These are phyloP conservation scores for Begonia masoniana DNA, from an alignment of 306 rosid species.

Conservation along the genomic window DNA sequence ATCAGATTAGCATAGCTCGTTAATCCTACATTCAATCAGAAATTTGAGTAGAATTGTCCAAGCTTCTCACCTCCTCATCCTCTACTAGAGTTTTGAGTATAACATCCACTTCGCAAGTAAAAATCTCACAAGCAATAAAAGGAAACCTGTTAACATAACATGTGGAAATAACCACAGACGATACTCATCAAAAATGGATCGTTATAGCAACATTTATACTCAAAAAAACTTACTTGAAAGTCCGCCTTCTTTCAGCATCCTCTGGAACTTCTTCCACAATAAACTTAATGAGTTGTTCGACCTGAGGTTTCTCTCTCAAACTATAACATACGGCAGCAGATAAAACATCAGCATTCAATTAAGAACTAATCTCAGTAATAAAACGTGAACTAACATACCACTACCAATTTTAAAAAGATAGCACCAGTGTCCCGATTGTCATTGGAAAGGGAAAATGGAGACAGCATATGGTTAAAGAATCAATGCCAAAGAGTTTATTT, in stretches of 20 bases:
- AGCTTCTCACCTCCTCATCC: slow-evolving; percentile 74
- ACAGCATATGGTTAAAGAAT: too few species aligned
- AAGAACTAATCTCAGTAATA: too few species aligned
- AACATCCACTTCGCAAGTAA: slow-evolving; percentile 93
- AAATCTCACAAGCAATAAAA: slow-evolving; percentile 89
- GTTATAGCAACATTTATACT: slow-evolving; percentile 8
- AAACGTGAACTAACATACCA: too few species aligned
- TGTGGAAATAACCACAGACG: slow-evolving; percentile 13
- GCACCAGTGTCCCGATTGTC: too few species aligned
- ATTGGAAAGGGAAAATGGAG: too few species aligned
- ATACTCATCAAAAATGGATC: slow-evolving; percentile 9
- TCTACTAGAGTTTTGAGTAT: slow-evolving; percentile 87
- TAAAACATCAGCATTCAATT: too few species aligned
- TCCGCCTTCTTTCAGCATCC: slow-evolving; percentile 83
- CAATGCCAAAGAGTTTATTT: too few species aligned
- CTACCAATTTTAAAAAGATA: too few species aligned
- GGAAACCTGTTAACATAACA: slow-evolving; percentile 64
- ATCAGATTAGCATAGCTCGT: slow-evolving; percentile 19
- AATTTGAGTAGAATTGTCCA: not conserved
- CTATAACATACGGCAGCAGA: slow-evolving; percentile 19
- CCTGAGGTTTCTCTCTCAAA: slow-evolving; percentile 73
- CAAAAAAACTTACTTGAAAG: slow-evolving; percentile 59
- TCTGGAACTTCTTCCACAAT: slow-evolving; percentile 88
- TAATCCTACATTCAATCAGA: slow-evolving; percentile 5
- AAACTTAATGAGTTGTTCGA: slow-evolving; percentile 63